Evolutionary conservation across 306 rosid genomes (phyloP).

Genomic region (Cyamopsis tetragonoloba): DNA sequence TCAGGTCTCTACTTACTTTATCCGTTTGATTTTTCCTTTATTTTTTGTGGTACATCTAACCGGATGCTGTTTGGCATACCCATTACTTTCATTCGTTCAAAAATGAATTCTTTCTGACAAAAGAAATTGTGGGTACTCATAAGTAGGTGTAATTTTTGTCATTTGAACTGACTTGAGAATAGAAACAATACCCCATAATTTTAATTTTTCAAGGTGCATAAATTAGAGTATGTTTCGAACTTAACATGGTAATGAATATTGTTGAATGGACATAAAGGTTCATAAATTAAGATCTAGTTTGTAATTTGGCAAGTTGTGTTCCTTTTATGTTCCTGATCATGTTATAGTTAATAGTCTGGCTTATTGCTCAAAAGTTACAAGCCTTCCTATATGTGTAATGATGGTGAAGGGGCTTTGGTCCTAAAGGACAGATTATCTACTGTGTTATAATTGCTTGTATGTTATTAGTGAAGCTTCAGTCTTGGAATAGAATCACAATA

Average conservation of each 20-base stretch:
- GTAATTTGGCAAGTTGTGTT: background rate
- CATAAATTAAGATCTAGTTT: constrained; percentile 10
- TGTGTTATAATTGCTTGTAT: background rate
- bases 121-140: constrained; percentile 24
- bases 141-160: background rate
- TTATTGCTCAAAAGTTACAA: background rate
- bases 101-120: background rate
- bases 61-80: constrained; percentile 15
- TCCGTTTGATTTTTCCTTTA: background rate
- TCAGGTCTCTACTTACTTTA: constrained; percentile 47
- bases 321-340: background rate
- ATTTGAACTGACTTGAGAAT: background rate
- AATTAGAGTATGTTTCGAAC: background rate
- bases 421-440: background rate
- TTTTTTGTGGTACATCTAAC: background rate
- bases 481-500: background rate
- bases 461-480: background rate
- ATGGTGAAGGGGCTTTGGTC: background rate
- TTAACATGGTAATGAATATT: background rate
- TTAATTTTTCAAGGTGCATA: background rate
- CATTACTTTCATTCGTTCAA: constrained; percentile 15
- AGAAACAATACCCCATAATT: background rate
- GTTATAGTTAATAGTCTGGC: background rate
- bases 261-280: constrained; percentile 9
- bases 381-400: background rate